A percentile compares a stretch with the other conserved stretches of the same genome.
phyloP scores from a whole-genome alignment of 164 flowering plant genomes.

The Magnolia officinalis region DNA sequence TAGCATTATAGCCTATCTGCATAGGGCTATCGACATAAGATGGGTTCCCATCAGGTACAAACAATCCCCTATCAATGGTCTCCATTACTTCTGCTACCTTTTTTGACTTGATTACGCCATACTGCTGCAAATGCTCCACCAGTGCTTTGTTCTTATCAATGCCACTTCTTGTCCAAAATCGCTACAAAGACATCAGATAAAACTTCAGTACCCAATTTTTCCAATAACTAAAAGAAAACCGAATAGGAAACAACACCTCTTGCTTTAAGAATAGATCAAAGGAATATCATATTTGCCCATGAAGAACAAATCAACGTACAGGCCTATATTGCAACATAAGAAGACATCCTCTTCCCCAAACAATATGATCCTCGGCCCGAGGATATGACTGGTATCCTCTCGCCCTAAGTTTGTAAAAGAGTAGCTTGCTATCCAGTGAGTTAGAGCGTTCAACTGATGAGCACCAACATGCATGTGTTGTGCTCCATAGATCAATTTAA shows the following conservation, averaged over 20 bases:
- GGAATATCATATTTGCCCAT: no score
- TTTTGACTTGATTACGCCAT: conserved; percentile 62
- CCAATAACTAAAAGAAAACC: not conserved
- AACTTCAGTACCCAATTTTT: not conserved
- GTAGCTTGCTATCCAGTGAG: no score
- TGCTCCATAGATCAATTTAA: no score
- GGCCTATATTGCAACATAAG: no score
- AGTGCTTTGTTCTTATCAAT: conserved; percentile 50
- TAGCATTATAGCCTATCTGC: conserved; percentile 89
- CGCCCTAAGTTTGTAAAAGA: no score
- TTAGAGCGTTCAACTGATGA: no score
- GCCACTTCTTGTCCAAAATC: conserved; percentile 44
- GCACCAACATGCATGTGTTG: no score
- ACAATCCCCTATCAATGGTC: conserved; percentile 69
- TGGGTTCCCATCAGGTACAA: conserved; percentile 66
- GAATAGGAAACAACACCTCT: not conserved
- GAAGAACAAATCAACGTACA: no score
- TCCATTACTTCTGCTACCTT: conserved; percentile 89
- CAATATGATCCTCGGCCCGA: no score
- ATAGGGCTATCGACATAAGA: conserved; percentile 83
- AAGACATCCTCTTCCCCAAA: no score
- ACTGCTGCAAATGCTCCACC: conserved; percentile 60
- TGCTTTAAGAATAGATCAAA: no score
- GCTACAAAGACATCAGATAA: conserved; percentile 38
- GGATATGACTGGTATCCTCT: no score